Conservation (phyloP, 2,329 filamentous ascomycete genomes). For the Calonectria leucothoes region DNA sequence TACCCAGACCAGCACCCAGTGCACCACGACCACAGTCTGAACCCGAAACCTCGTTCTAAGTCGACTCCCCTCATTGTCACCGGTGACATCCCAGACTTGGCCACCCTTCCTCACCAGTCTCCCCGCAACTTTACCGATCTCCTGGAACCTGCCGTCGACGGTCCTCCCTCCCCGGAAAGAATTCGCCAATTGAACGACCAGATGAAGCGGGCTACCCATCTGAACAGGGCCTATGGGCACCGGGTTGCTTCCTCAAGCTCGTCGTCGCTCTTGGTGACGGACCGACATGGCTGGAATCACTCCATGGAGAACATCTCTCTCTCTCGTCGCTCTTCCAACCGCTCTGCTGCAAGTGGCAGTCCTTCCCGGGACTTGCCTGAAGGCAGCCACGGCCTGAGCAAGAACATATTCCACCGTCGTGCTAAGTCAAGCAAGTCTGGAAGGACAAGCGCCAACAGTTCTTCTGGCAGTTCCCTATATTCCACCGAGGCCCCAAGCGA, state of each 20-base stretch:
- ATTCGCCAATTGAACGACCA: conserved; percentile 69
- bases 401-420: conserved; percentile 68
- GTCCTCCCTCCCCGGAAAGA: conserved; percentile 70
- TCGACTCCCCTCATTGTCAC: conserved; percentile 20
- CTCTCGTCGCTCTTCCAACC: conserved; percentile 67
- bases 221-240: conserved; percentile 46
- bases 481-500: conserved; percentile 56
- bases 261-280: conserved; percentile 59
- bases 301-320: conserved; percentile 60
- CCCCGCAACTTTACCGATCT: conserved; percentile 53
- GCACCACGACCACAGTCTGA: conserved; percentile 33
- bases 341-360: conserved; percentile 65
- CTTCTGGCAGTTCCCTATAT: conserved; percentile 61
- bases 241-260: conserved; percentile 64
- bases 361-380: conserved; percentile 67
- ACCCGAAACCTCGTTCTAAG: conserved; percentile 26
- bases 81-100: conserved; percentile 13
- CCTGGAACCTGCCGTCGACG: conserved; percentile 69
- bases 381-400: conserved; percentile 69
- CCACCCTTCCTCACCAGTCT: conserved; percentile 28
- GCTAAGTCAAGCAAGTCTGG: conserved; percentile 57
- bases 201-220: conserved; percentile 65
- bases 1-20: conserved; percentile 41
- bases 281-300: conserved; percentile 63
- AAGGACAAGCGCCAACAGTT: conserved; percentile 58